Conservation (phyloP, 1,284 basidiomycete species). For the Bjerkandera adusta region DNA sequence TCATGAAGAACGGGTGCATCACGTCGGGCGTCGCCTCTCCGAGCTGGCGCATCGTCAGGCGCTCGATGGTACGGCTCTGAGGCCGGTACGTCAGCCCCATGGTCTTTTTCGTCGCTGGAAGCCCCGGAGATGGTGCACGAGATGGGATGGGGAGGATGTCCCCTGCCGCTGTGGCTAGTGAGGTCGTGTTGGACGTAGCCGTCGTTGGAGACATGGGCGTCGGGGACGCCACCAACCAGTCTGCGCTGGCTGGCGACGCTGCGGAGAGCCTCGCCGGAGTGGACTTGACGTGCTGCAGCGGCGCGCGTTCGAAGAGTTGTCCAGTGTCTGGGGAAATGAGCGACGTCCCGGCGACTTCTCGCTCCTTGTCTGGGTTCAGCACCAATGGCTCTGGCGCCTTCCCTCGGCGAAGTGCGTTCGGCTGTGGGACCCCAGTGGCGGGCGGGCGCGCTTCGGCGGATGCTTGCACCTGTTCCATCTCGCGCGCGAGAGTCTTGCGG, state of each 20-base stretch:
- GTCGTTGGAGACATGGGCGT: neutral
- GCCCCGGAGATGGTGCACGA: conserved; percentile 8
- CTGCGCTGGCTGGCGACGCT: conserved; percentile 5
- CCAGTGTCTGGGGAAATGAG: too few species aligned
- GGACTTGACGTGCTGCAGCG: conserved; percentile 6
- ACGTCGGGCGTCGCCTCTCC: conserved; percentile 88
- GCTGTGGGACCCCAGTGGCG: conserved; percentile 11
- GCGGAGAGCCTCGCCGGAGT: conserved; percentile 2
- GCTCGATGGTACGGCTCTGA: conserved; percentile 60
- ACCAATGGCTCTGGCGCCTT: conserved; percentile 19
- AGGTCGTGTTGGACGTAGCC: neutral
- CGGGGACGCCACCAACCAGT: conserved; percentile 1
- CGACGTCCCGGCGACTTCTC: neutral
- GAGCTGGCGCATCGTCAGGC: conserved; percentile 77
- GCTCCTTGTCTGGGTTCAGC: neutral
- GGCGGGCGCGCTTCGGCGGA: conserved; percentile 47
- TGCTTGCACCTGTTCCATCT: conserved; percentile 70
- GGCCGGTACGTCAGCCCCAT: conserved; percentile 47
- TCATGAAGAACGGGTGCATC: conserved; percentile 85
- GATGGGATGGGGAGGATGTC: conserved; percentile 9
- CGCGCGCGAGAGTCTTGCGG: conserved; percentile 68
- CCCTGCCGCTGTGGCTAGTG: neutral
- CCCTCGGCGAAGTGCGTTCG: conserved; percentile 20
- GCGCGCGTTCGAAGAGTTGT: conserved; percentile 1
- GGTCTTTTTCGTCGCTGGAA: conserved; percentile 24